phyloP scores from a whole-genome alignment of 768 basidiomycete species.

The Leccinum uliginosum region DNA sequence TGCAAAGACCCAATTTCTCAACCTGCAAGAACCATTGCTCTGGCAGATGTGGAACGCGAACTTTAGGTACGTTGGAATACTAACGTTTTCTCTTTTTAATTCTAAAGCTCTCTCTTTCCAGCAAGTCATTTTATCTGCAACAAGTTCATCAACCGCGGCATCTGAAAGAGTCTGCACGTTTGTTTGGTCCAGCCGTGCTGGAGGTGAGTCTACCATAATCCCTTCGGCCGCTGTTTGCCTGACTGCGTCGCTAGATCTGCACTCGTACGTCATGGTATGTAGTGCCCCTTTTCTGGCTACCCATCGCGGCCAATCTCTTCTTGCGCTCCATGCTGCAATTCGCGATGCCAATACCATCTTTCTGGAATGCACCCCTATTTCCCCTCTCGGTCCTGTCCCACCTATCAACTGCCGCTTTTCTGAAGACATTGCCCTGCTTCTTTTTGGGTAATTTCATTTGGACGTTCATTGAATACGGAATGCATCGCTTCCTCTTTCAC shows the following conservation, averaged over 20 bases:
- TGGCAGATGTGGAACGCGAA: slow-evolving; percentile 85
- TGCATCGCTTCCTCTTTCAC: slow-evolving; percentile 98
- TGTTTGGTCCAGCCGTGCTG: slow-evolving; percentile 78
- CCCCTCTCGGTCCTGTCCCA: slow-evolving; percentile 46
- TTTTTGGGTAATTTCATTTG: slow-evolving; percentile 83
- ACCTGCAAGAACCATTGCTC: slow-evolving; percentile 80
- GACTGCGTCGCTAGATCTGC: slow-evolving; percentile 46
- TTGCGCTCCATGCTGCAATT: slow-evolving; percentile 82
- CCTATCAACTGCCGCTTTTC: slow-evolving; percentile 48
- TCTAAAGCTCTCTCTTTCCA: slow-evolving; percentile 25
- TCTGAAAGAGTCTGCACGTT: slow-evolving; percentile 72
- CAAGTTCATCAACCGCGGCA: slow-evolving; percentile 98
- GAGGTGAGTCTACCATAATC: slow-evolving; percentile 49
- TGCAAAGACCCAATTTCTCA: slow-evolving; percentile 87
- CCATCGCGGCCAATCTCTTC: slow-evolving; percentile 78
- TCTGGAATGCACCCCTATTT: slow-evolving; percentile 51
- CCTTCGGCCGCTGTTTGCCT: background rate
- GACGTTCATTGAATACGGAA: slow-evolving; percentile 88
- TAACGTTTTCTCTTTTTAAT: background rate
- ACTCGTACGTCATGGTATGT: slow-evolving; percentile 93
- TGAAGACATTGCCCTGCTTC: slow-evolving; percentile 65
- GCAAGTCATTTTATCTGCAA: slow-evolving; percentile 92
- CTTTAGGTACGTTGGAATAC: slow-evolving; percentile 55
- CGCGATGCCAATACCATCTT: slow-evolving; percentile 61
- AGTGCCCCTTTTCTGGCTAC: slow-evolving; percentile 87